Evolutionary conservation across 2,329 filamentous ascomycete species (phyloP), one percentile per base, ranked within the genome.

Genomic region (Plectosphaerella plurivora): DNA sequence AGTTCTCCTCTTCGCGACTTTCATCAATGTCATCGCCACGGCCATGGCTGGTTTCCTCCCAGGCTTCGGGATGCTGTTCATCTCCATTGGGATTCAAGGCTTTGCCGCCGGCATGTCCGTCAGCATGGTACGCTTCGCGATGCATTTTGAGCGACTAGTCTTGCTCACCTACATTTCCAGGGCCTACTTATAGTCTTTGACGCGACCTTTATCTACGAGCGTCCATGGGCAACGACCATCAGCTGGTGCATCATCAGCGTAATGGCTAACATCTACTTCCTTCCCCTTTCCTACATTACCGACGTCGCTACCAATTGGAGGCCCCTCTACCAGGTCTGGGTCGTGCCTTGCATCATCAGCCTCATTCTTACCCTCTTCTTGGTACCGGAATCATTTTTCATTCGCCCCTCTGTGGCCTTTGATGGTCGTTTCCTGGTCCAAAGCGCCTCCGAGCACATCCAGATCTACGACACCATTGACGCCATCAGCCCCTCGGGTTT

Each of bases 301-400:
- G 49, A 59, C 6, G 51, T 62, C 0, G 61, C 60, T 8, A 45
- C 53, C 1, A 51, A 68, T 9, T 73, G 69, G 69, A 63, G 65
- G n/a, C 35, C 52, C 0, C 65, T 68, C 49, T 73, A 71, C 55
- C 57, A 59, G 20, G 53, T 53, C 14, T 68, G 65, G 67, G 51
- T 60, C 1, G 57, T 63, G 6, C 61, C 63, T 3, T 55, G 61
- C 8, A 25, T 56, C 1, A 28, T 64, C 6, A 51, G 65, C 0
- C 55, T 69, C 22, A 2, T 68, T 2, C 51, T 67, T 2, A 59
- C 60, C 1, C 62, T 68, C 33, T 54, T 68, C 20, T 60, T 66
- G 12, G 65, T 61, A 16, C 68, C 68, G 1, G 71, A 73, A 45
- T 72, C 68, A 1, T 73, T 68, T 55, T 74, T 72, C 59, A 62